These are phyloP conservation scores for Tolypocladium tundrense DNA, from an alignment of 2,329 filamentous ascomycete species.

Conservation along the genomic window DNA sequence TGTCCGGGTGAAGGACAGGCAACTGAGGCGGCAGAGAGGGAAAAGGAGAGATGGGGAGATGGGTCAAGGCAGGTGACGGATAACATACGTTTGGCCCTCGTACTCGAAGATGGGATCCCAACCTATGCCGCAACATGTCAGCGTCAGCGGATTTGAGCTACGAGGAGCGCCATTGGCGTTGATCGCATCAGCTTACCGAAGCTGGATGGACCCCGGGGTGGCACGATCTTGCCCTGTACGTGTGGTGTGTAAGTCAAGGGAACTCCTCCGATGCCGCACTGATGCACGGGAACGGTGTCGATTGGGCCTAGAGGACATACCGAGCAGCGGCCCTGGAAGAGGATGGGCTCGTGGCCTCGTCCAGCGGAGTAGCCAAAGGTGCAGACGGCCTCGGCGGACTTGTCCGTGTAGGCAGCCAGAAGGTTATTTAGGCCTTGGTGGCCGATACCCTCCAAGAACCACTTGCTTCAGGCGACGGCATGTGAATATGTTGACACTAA, in stretches of 20 bases:
- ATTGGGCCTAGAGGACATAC: constrained; percentile 34
- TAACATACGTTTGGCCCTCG: constrained; percentile 64
- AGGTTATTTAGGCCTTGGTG: constrained; percentile 83
- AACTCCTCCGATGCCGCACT: background rate
- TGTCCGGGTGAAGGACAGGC: background rate
- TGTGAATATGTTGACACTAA: background rate
- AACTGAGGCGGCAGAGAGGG: background rate
- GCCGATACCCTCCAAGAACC: constrained; percentile 78
- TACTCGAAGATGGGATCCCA: constrained; percentile 98
- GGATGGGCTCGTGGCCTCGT: constrained; percentile 69
- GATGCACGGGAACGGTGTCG: background rate
- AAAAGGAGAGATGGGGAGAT: background rate
- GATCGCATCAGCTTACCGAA: constrained; percentile 56
- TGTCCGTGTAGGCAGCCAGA: constrained; percentile 79
- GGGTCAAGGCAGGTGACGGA: background rate
- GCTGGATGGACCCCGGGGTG: constrained; percentile 63
- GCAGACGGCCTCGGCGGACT: constrained; percentile 85
- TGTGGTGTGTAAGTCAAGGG: background rate
- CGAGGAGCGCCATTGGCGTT: background rate
- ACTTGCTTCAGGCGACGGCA: constrained; percentile 58
- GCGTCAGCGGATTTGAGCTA: background rate
- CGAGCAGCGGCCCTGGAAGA: constrained; percentile 86
- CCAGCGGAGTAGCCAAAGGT: constrained; percentile 90
- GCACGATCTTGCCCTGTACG: constrained; percentile 63
- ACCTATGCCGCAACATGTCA: constrained; percentile 37